Evolutionary conservation across 2,329 filamentous ascomycete species (phyloP).

Genomic region (Cladorrhinum sp.): DNA sequence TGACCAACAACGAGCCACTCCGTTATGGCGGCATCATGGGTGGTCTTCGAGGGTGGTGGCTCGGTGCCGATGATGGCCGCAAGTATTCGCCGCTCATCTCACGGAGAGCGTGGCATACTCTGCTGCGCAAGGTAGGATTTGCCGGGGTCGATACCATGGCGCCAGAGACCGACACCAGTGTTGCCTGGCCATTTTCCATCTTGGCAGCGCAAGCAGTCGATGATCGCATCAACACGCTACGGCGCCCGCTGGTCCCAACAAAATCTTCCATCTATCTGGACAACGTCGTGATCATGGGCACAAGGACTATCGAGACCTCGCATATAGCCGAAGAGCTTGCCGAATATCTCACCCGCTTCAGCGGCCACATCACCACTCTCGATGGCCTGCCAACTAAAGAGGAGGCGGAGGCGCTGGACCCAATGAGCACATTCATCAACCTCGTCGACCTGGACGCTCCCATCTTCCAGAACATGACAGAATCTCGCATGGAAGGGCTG

Average conservation of each 20-base stretch:
- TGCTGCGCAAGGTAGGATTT: slow-evolving; percentile 2
- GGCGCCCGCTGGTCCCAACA: not conserved
- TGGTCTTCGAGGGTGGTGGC: slow-evolving; percentile 34
- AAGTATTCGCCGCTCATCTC: not conserved
- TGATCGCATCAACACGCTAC: not conserved
- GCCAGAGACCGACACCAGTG: not conserved
- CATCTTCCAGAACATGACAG: slow-evolving; percentile 3
- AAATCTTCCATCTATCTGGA: not conserved
- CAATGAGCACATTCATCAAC: slow-evolving; percentile 1
- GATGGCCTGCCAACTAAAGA: not conserved
- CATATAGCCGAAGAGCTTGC: not conserved
- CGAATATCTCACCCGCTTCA: not conserved
- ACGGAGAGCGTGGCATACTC: not conserved
- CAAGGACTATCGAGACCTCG: not conserved
- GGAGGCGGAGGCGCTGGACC: not conserved
- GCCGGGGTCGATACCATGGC: slow-evolving; percentile 1
- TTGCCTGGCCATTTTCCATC: slow-evolving; percentile 1
- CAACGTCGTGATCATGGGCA: slow-evolving; percentile 1
- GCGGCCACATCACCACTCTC: not conserved
- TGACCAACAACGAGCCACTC: slow-evolving; percentile 5
- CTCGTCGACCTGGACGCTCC: slow-evolving; percentile 1
- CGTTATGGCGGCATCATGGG: slow-evolving; percentile 20
- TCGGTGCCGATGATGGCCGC: not conserved
- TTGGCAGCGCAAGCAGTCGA: slow-evolving; percentile 3
- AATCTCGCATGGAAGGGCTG: not conserved